phyloP scores from a whole-genome alignment of 192 early-diverging fungal species.

The Allomyces javanicus region DNA sequence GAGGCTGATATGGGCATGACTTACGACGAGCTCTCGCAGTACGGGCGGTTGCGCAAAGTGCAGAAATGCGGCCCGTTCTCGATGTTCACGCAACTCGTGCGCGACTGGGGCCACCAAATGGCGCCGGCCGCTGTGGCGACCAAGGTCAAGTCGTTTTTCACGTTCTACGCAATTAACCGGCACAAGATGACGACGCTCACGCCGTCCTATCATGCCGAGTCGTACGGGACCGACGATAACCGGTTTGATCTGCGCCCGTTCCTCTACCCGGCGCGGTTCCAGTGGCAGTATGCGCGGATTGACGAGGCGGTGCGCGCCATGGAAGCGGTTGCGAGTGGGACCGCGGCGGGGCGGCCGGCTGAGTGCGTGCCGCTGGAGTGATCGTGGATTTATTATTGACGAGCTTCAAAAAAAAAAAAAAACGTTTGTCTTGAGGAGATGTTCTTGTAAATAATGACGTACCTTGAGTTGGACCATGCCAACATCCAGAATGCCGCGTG shows the following conservation, averaged over 20 bases:
- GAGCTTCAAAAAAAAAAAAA: too few species aligned
- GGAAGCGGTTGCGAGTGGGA: constrained; percentile 7
- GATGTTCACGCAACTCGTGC: constrained; percentile 81
- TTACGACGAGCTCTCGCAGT: constrained; percentile 78
- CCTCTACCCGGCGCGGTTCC: constrained; percentile 80
- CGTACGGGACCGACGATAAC: constrained; percentile 93
- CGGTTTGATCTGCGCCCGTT: constrained; percentile 92
- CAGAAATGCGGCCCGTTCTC: constrained; percentile 71
- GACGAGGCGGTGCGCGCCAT: constrained; percentile 36
- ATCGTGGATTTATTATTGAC: too few species aligned
- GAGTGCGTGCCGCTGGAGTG: too few species aligned
- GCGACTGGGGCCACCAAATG: constrained; percentile 48
- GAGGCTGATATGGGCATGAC: constrained; percentile 98
- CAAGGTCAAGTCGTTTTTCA: constrained; percentile 93
- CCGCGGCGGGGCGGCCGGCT: neutral
- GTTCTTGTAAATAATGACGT: too few species aligned
- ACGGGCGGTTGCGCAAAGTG: constrained; percentile 78
- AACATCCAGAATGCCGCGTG: too few species aligned
- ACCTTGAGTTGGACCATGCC: too few species aligned
- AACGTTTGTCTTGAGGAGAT: too few species aligned
- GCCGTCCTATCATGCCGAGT: constrained; percentile 84
- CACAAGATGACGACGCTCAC: constrained; percentile 97
- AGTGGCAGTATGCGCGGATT: constrained; percentile 78
- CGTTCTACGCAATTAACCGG: constrained; percentile 90
- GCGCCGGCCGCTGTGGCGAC: constrained; percentile 42